These are phyloP conservation scores for Ochromonadaceae sp. DNA, from an alignment of 352 stramenopile species.

Conservation along the genomic window DNA sequence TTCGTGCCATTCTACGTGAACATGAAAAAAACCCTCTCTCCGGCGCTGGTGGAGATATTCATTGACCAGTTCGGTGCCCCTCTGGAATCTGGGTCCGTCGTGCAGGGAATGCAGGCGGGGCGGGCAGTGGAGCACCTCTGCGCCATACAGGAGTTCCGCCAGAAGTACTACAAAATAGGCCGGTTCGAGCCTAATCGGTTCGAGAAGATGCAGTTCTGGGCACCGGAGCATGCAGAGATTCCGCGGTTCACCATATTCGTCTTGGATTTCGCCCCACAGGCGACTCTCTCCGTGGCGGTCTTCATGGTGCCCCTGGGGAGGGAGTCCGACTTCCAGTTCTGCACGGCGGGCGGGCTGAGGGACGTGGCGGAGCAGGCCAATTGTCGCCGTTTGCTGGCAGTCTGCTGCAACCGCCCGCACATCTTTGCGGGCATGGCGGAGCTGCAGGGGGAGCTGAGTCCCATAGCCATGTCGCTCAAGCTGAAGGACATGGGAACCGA, in stretches of 20 bases:
- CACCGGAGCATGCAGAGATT: neutral
- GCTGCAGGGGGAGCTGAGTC: constrained; percentile 4
- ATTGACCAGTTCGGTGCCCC: too few relatives aligned
- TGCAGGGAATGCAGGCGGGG: too few relatives aligned
- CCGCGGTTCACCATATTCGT: constrained; percentile 1
- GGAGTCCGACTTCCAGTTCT: constrained; percentile 15
- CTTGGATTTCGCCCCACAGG: neutral
- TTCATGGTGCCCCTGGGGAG: constrained; percentile 2
- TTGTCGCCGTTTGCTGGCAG: constrained; percentile 5
- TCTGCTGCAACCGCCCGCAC: constrained; percentile 7
- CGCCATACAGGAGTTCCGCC: neutral
- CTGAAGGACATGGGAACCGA: neutral
- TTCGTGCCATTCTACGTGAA: neutral
- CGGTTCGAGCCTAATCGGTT: neutral
- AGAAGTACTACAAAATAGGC: neutral
- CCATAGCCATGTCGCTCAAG: neutral
- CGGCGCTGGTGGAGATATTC: neutral
- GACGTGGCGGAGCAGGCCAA: constrained; percentile 11
- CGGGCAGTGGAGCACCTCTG: too few relatives aligned
- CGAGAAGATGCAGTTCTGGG: constrained; percentile 1
- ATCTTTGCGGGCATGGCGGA: neutral
- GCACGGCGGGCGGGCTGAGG: neutral
- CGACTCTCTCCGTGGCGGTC: neutral
- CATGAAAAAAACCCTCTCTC: neutral
- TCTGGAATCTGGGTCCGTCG: too few relatives aligned